phyloP scores from a whole-genome alignment of 2,329 filamentous ascomycete genomes.

The Lachnellula hyalina region DNA sequence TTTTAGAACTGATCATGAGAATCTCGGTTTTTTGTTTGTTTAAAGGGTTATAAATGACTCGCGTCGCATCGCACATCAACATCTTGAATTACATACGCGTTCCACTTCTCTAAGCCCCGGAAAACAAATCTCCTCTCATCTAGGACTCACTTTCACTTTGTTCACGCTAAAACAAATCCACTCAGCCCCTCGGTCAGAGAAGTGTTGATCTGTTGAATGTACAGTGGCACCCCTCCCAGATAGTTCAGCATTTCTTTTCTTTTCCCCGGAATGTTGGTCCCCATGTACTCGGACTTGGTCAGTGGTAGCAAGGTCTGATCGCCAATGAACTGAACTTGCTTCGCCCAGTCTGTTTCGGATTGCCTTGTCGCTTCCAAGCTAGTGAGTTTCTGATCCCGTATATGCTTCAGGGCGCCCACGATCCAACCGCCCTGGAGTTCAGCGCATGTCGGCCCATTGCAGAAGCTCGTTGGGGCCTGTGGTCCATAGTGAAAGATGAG shows the following conservation, averaged over 20 bases:
- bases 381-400: conserved; percentile 27
- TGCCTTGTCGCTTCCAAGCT: conserved; percentile 30
- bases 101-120: no score
- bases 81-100: no score
- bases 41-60: no score
- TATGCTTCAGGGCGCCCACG: conserved; percentile 28
- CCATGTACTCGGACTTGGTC: conserved; percentile 36
- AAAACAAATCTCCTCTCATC: no score
- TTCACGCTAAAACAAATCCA: no score
- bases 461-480: conserved; percentile 22
- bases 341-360: conserved; percentile 29
- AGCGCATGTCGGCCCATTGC: conserved; percentile 36
- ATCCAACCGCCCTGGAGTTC: conserved; percentile 38
- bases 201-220: neutral
- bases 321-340: conserved; percentile 26
- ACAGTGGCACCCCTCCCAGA: conserved; percentile 1
- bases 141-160: no score
- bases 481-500: conserved; percentile 42
- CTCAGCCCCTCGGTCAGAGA: no score
- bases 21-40: no score
- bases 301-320: conserved; percentile 29
- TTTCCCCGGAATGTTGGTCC: conserved; percentile 15
- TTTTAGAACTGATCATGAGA: no score
- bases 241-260: conserved; percentile 3
- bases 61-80: no score